Evolutionary conservation across 257 asterid genomes (phyloP).

Genomic region (Solanum bulbocastanum): DNA sequence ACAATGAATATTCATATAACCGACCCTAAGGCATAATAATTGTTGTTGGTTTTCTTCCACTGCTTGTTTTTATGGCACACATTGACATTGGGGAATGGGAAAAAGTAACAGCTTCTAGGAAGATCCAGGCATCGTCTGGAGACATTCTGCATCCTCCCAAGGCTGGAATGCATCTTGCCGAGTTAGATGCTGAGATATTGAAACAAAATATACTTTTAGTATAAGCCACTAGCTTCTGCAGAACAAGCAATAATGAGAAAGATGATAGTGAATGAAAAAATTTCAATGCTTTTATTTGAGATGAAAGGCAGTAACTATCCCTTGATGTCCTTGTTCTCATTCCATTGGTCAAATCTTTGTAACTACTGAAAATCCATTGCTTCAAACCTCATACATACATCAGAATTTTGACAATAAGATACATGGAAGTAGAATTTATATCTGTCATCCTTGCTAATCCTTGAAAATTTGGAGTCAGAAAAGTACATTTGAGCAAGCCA

Average conservation of each 20-base stretch:
- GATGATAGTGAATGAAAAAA: background rate
- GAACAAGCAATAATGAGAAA: background rate
- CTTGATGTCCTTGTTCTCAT: background rate
- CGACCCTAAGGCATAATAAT: background rate
- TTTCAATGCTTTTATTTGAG: background rate
- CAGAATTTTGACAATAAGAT: background rate
- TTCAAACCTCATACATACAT: background rate
- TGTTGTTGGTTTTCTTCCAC: background rate
- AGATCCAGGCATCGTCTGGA: background rate
- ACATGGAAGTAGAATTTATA: background rate
- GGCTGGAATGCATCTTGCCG: slow-evolving; percentile 15
- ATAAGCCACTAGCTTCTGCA: background rate
- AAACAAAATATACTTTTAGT: background rate
- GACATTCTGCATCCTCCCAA: slow-evolving; percentile 15
- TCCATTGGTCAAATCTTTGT: background rate
- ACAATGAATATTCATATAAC: background rate
- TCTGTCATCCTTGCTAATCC: background rate
- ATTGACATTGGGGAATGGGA: background rate
- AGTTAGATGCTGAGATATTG: slow-evolving; percentile 4
- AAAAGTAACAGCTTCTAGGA: background rate
- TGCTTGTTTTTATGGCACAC: background rate
- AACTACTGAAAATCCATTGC: background rate
- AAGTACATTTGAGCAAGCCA: background rate
- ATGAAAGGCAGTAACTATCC: background rate
- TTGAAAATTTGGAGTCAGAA: background rate